Percentiles rank a stretch among this genome's conserved stretches.
Evolutionary conservation across 2,329 filamentous ascomycete species (phyloP).

Genomic region (Colletotrichum cordylinicola): DNA sequence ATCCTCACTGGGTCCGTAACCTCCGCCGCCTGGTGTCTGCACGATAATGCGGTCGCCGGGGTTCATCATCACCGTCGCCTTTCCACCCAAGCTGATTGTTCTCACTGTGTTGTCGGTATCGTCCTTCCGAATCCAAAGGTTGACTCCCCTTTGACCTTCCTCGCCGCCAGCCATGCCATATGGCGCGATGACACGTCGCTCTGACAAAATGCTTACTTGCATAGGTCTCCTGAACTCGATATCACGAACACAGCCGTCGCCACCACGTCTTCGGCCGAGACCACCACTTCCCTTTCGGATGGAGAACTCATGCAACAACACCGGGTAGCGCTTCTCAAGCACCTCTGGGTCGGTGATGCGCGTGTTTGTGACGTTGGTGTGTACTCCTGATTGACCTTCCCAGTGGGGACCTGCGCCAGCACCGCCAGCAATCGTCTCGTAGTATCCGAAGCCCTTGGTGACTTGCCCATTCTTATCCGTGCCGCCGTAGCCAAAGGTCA

Average conservation of each 20-base stretch:
- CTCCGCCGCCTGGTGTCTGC: not conserved
- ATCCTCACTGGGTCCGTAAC: not conserved
- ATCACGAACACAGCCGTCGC: not conserved
- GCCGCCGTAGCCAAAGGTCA: conserved; percentile 63
- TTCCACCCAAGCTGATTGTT: not conserved
- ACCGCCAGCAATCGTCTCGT: conserved; percentile 40
- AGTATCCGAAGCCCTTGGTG: conserved; percentile 53
- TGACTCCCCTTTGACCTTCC: not conserved
- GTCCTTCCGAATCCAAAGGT: not conserved
- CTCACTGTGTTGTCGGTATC: not conserved
- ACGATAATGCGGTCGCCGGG: not conserved
- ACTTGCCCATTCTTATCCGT: not conserved
- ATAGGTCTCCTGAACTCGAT: not conserved
- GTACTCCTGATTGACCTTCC: conserved; percentile 34
- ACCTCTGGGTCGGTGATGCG: conserved; percentile 42
- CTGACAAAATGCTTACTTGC: not conserved
- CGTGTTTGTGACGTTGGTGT: conserved; percentile 43
- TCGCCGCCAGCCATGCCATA: not conserved
- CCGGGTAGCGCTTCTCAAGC: conserved; percentile 38
- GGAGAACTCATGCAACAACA: conserved; percentile 35
- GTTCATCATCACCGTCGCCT: not conserved
- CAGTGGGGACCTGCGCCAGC: conserved; percentile 34
- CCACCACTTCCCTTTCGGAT: conserved; percentile 27
- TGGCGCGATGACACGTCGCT: not conserved
- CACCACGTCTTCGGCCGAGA: not conserved